Evolutionary conservation across 2,329 filamentous ascomycete species (phyloP), one percentile per base, ranked within the genome.

Genomic region (Fusarium udum): DNA sequence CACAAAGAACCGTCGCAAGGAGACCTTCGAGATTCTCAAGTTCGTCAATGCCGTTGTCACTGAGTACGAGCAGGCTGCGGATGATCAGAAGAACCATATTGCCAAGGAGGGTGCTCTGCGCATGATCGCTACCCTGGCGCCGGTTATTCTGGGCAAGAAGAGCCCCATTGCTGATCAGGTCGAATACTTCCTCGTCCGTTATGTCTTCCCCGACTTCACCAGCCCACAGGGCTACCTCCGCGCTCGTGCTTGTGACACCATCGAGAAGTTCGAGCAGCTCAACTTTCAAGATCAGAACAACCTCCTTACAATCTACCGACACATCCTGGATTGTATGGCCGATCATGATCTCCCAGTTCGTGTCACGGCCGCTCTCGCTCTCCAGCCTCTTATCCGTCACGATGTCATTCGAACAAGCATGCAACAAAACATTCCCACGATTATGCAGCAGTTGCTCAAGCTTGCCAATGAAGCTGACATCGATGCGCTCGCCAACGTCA

Each of bases 361-460:
- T 75, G 95, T 99, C 32, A 96, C 97, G 76, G 96, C 96, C 24
- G 94, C 96, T 15, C 89, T 99, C 67, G 95, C 96, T 48, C 89
- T 99, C 61, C 96, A 99, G 82, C 95, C 96, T 46, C 89, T 99
- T 45, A 99, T 99, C 80, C 90, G 96, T 73, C 96, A 99, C 84
- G 95, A 98, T 77, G 89, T 96, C 59, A 98, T 99, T 79, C 92
- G 95, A 64, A 92, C 91, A 45, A 96, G 93, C 83, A 98, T 99
- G 96, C 95, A 98, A 84, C 91, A 95, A 79, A 98, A 95, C 81
- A 99, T 99, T 75, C 95, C 96, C 22, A 97, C 97, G 79, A 98
- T 99, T 79, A 99, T 99, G 96, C 97, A 98, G 84, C 95, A 99
- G 83, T 88, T 99, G 20, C 88, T 99, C 61, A 98, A 98, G 85